Base-by-base conservation (phyloP, 768 basidiomycete species). In the Tulasnella sp. region DNA sequence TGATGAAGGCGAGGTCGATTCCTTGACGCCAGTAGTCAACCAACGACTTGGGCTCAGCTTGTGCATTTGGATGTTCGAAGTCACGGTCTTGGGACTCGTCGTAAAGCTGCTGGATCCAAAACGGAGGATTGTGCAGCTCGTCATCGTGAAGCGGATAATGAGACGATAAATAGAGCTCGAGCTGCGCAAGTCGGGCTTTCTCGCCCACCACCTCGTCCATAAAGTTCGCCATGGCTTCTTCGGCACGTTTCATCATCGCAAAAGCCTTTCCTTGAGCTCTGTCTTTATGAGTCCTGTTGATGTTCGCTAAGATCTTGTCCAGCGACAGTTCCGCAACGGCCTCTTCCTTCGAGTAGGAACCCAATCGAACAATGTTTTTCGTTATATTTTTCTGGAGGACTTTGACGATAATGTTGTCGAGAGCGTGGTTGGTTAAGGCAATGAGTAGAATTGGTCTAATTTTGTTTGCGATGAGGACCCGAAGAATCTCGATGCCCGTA, bases 391-490 rank as follows among this genome's bases (percentile, higher is more conserved):
- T 88, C 79, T 93, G 91, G 0, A 93, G 86, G 5, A 93, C 88
- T 0, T 88, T 89, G 3, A 84, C 84, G 2, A 94, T 84, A 84
- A 93, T 87, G 80, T 93, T 91, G 78, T 94, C 92, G 4, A 94
- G 86, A 0, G 93, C 93, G 70, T 93, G 93, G 80, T 94, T 93
- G 0, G 93, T 94, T 83, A 90, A 93, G 0, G 92, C 88, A 35
- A 90, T 87, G 81, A 90, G 84, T 2, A 87, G 82, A 82, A 92
- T 89, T 0, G 89, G 91, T 1, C 85, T 83, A 73, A 90, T 83
- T 13, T 85, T 79, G 81, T 88, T 90, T 0, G 84, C 83, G 6
- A 91, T 82, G 23, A 94, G 84, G 9, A 92, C 88, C 0, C 91
- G 88, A 10, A 94, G 82, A 16, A 94, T 85, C 81, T 94, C 91